These are phyloP conservation scores for Dryadomyces sulphureus DNA, from an alignment of 2,329 filamentous ascomycete species.

Conservation along the genomic window DNA sequence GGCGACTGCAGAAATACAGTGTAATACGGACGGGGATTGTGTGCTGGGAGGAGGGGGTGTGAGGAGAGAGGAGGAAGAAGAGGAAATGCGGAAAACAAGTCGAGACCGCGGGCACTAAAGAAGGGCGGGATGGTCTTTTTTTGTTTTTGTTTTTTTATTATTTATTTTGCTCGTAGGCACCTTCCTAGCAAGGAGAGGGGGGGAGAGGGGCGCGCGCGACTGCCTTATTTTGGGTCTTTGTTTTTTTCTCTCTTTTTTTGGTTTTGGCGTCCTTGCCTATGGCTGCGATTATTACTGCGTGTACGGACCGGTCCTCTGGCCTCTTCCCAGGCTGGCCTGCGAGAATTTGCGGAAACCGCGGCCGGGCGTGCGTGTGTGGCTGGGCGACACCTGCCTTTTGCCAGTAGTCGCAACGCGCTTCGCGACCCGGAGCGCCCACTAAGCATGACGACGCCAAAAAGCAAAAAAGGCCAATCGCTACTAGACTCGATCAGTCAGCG, in stretches of 20 bases:
- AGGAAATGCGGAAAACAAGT: neutral
- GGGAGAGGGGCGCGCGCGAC: too few relatives aligned
- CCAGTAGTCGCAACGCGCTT: conserved; percentile 8
- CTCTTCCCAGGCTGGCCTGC: neutral
- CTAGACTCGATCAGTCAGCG: neutral
- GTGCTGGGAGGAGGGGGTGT: neutral
- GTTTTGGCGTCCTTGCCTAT: too few relatives aligned
- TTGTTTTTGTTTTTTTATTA: neutral
- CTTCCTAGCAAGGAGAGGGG: too few relatives aligned
- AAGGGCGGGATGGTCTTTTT: neutral
- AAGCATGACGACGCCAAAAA: conserved; percentile 2
- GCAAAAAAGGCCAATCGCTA: neutral
- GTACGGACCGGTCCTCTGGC: too few relatives aligned
- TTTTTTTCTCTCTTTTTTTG: neutral
- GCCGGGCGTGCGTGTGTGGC: conserved; percentile 2
- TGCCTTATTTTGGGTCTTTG: neutral
- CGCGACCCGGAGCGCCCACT: conserved; percentile 7
- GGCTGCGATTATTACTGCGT: too few relatives aligned
- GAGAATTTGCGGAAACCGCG: conserved; percentile 8
- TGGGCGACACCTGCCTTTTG: conserved; percentile 5
- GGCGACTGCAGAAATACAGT: neutral
- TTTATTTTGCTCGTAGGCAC: neutral
- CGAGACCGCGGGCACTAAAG: neutral
- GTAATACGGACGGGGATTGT: neutral
- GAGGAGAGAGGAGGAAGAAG: neutral